Evolutionary conservation across 768 basidiomycete species (phyloP).

Genomic region (Candolleomyces eurysporus): DNA sequence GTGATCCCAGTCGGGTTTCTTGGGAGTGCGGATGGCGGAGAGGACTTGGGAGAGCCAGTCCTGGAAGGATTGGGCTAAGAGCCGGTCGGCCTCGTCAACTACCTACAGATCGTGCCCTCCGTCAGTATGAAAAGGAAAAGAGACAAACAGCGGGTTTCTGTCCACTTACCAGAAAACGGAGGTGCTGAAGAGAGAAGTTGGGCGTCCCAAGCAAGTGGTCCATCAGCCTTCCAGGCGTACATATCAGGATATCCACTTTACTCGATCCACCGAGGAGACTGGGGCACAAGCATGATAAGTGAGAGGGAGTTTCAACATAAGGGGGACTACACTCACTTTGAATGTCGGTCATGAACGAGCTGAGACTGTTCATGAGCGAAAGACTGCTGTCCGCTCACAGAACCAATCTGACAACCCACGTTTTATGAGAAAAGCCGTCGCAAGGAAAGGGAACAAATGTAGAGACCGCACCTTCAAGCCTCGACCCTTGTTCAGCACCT

Average conservation of each 20-base stretch:
- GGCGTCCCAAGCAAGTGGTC: slow-evolving; percentile 88
- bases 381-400: slow-evolving; percentile 90
- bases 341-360: slow-evolving; percentile 60
- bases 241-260: slow-evolving; percentile 91
- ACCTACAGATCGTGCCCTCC: slow-evolving; percentile 47
- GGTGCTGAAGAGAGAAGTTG: slow-evolving; percentile 90
- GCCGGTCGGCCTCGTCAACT: slow-evolving; percentile 96
- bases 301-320: not conserved
- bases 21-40: slow-evolving; percentile 53
- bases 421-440: too few species aligned
- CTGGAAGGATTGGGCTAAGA: slow-evolving; percentile 93
- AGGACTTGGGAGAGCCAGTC: slow-evolving; percentile 90
- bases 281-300: slow-evolving; percentile 2
- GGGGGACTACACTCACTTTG: slow-evolving; percentile 38
- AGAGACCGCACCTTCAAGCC: slow-evolving; percentile 52
- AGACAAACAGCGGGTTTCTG: not conserved
- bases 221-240: slow-evolving; percentile 92
- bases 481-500: slow-evolving; percentile 78
- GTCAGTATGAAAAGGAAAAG: too few species aligned
- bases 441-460: too few species aligned
- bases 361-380: slow-evolving; percentile 89
- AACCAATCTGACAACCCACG: slow-evolving; percentile 54
- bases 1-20: not conserved
- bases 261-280: slow-evolving; percentile 85
- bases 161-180: slow-evolving; percentile 80